phyloP scores from a whole-genome alignment of 2,329 filamentous ascomycete genomes.

The Aspergillus neotritici region DNA sequence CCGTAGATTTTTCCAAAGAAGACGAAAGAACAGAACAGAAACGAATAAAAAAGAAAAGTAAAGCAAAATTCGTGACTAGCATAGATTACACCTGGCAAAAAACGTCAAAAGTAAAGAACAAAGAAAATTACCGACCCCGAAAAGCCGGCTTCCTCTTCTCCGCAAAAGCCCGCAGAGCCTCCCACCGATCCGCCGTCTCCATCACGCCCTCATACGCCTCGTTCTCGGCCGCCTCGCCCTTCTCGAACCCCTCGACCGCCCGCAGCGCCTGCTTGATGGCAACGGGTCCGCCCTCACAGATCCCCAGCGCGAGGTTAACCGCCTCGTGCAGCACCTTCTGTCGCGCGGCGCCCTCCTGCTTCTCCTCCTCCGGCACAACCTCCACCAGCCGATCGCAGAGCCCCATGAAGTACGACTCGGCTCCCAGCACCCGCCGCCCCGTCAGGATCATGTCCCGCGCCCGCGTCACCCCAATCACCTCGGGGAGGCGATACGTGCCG shows the following conservation, averaged over 20 bases:
- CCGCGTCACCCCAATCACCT: conserved; percentile 69
- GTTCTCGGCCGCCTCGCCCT: conserved; percentile 72
- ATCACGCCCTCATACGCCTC: conserved; percentile 79
- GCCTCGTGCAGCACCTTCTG: conserved; percentile 68
- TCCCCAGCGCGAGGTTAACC: conserved; percentile 71
- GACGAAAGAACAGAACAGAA: too few species aligned
- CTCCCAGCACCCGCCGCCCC: conserved; percentile 72
- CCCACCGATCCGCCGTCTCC: conserved; percentile 75
- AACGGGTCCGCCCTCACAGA: conserved; percentile 83
- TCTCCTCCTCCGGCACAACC: conserved; percentile 53
- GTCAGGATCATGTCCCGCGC: conserved; percentile 90
- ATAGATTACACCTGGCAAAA: background rate
- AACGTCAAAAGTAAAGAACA: background rate
- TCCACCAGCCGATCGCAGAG: conserved; percentile 87
- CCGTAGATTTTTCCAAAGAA: too few species aligned
- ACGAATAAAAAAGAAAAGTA: too few species aligned
- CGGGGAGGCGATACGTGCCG: conserved; percentile 81
- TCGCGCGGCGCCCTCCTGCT: conserved; percentile 54
- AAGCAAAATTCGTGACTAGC: background rate
- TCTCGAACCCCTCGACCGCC: conserved; percentile 64
- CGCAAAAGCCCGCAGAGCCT: conserved; percentile 79
- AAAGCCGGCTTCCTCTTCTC: conserved; percentile 70
- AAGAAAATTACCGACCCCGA: conserved; percentile 47
- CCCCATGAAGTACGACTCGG: conserved; percentile 87
- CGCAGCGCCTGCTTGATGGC: conserved; percentile 72